Base-by-base conservation (phyloP, 2,329 filamentous ascomycete genomes). In the Furcasterigmium sp. region DNA sequence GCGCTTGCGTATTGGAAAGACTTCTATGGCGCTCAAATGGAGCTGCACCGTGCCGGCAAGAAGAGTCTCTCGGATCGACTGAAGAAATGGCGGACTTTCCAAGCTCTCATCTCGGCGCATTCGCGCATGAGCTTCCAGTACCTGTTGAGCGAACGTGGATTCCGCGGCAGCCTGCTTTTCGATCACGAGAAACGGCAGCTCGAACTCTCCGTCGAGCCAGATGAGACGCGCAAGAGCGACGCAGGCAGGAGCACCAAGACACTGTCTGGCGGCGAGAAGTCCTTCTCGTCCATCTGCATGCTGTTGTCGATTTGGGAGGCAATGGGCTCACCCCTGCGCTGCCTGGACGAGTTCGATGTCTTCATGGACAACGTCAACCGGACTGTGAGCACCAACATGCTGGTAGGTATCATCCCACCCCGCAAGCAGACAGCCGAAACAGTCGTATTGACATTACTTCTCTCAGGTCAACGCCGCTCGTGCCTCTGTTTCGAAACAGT, bases 281-380 rank as follows among this genome's bases (percentile, higher is more conserved):
- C 91, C 0, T 98, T 97, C 62, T 94, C 91, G 4, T 95, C 91
- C 4, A 94, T 97, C 46, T 98, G 93, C 65, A 77, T 98, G 54
- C 70, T 98, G 43, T 75, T 98, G 25, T 82, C 90, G 3, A 84
- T 98, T 15, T 98, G 93, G 93, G 93, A 98, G 60, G 91, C 93
- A 23, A 98, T 98, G 85, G 91, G 93, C 10, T 94, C 90, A 15
- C 91, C 91, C 1, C 85, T 98, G 47, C 82, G 93, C 43, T 98
- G 93, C 58, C 73, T 98, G 42, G 93, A 98, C 64, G 93, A 98
- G 65, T 98, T 97, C 59, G 93, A 98, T 61, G 93, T 98, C 25
- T 98, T 96, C 72, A 98, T 98, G 93, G 93, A 98, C 65, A 89
- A 85, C 53, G 88, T 97, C 46, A 98, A 98, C 64, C 82, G 93